These are phyloP conservation scores for Lipomyces yamadae DNA, from an alignment of 805 yeast species.

Conservation along the genomic window DNA sequence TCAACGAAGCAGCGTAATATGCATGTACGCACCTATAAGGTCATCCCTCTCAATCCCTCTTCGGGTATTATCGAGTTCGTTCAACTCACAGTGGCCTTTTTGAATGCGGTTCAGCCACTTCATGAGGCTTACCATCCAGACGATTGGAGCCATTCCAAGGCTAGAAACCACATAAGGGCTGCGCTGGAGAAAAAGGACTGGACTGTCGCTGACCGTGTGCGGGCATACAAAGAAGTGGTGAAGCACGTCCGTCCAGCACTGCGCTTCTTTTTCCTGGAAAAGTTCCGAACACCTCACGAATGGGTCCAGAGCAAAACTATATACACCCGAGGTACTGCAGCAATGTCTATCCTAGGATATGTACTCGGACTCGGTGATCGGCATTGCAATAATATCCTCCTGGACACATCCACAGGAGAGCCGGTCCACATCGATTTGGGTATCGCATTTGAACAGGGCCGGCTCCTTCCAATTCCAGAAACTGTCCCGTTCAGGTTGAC, in stretches of 20 bases:
- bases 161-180: slow-evolving; percentile 66
- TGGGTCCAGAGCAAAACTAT: slow-evolving; percentile 73
- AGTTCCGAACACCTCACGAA: slow-evolving; percentile 64
- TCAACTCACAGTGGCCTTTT: slow-evolving; percentile 69
- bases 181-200: slow-evolving; percentile 51
- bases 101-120: slow-evolving; percentile 66
- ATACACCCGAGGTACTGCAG: slow-evolving; percentile 80
- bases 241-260: slow-evolving; percentile 66
- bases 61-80: slow-evolving; percentile 93
- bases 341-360: slow-evolving; percentile 84
- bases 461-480: slow-evolving; percentile 82
- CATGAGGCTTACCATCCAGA: slow-evolving; percentile 57
- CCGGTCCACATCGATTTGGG: slow-evolving; percentile 96
- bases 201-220: slow-evolving; percentile 45
- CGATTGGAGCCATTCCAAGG: slow-evolving; percentile 56
- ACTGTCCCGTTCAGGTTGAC: slow-evolving; percentile 92
- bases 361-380: slow-evolving; percentile 93
- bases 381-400: slow-evolving; percentile 84
- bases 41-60: slow-evolving; percentile 84
- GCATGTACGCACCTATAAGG: slow-evolving; percentile 80
- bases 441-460: slow-evolving; percentile 95
- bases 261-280: slow-evolving; percentile 69
- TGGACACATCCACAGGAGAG: slow-evolving; percentile 84
- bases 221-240: slow-evolving; percentile 55
- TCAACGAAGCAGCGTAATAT: slow-evolving; percentile 63